Evolutionary conservation across 257 asterid genomes (phyloP).

Genomic region (Osmanthus fragrans): DNA sequence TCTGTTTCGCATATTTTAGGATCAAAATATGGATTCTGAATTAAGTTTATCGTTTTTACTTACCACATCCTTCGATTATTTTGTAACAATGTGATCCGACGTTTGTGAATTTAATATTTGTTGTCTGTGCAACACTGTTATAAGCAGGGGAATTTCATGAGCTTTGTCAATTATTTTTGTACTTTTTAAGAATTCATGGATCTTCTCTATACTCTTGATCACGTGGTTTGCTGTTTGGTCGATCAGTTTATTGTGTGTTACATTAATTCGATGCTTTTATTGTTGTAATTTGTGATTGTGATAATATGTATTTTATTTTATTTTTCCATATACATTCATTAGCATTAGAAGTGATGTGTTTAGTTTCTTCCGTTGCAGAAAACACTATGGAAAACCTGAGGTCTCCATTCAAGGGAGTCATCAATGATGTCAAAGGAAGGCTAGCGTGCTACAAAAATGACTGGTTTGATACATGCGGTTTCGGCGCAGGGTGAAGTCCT

Average conservation of each 20-base stretch:
- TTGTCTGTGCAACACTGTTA: neutral
- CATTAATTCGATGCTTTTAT: neutral
- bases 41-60: neutral
- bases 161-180: neutral
- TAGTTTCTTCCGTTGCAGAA: conserved; percentile 20
- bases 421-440: conserved; percentile 51
- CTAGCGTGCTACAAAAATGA: conserved; percentile 54
- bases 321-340: neutral
- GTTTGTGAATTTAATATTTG: neutral
- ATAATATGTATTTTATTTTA: neutral
- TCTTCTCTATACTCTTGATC: neutral
- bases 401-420: conserved; percentile 48
- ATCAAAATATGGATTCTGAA: neutral
- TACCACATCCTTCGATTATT: too few relatives aligned
- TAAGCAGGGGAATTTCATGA: neutral
- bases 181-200: neutral
- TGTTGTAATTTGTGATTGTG: neutral
- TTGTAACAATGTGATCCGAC: too few relatives aligned
- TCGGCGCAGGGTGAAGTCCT: conserved; percentile 41
- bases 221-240: too few relatives aligned
- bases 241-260: neutral
- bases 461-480: conserved; percentile 52
- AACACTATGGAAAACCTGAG: conserved; percentile 37
- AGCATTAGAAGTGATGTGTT: neutral
- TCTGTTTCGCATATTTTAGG: neutral